Base-by-base conservation (phyloP, 75 land plant species). In the Ceratopteris richardii region DNA sequence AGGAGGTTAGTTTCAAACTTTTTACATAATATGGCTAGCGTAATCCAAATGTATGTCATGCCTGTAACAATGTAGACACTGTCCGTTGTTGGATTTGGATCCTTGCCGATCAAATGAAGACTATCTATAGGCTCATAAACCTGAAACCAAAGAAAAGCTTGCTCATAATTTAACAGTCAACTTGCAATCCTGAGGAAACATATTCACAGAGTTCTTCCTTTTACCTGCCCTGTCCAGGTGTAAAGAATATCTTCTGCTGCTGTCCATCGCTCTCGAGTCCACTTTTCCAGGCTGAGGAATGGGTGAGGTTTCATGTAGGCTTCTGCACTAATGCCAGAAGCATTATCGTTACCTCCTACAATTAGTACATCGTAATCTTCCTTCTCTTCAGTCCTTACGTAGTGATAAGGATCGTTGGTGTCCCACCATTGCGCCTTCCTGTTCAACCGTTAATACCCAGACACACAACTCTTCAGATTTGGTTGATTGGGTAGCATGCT, bases 371-470 rank as follows among this genome's bases (percentile, higher is more conserved):
- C 77, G 36, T 23, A 72, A 16, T 51, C 77, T 14, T 60, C 21
- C 29, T 60, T 73, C 37, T 50, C 31, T 54, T 75, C 77, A 13
- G 54, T 55, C 37, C 77, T 26, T 12, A 75, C 51, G 53, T 72
- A 72, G 31, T 72, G 78, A 40, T 72, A 75, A 23, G 63, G 43
- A 21, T 72, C 77, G 12, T 26, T 39, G 28, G 78, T 74, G 39
- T 74, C 77, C 75, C 78, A 72, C 78, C 69, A 65, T 52, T 73
- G 47, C 13, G 78, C 64, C 44, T 20, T 54, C 58, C 77, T 73
- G 63, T 47, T n/a, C n/a, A n/a, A n/a, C n/a, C n/a, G 13, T n/a
- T n/a, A n/a, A n/a, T n/a, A n/a, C n/a, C n/a, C n/a, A n/a, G n/a
- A n/a, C n/a, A n/a, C n/a, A n/a, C n/a, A n/a, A n/a, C n/a, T n/a